Evolutionary conservation across 2,329 filamentous ascomycete species (phyloP), one percentile per base, ranked within the genome.

Genomic region (Colletotrichum gloeosporioides): DNA sequence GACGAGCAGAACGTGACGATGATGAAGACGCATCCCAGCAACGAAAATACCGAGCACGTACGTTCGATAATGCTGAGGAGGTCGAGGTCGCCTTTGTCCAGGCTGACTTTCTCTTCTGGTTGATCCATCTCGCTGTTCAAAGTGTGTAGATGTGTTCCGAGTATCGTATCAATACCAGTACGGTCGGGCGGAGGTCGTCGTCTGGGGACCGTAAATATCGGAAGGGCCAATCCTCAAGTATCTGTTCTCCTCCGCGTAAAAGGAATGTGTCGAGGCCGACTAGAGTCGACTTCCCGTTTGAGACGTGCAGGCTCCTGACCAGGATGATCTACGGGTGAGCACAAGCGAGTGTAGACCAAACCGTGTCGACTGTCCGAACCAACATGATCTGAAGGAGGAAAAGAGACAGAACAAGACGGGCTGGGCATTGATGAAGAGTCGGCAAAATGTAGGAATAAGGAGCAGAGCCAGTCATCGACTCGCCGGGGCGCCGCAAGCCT

Each of bases 1-100:
- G 93, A 95, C n/a, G 85, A 83, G 34, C 90, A 85, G 81, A 96
- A 97, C 4, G 94, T 96, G 71, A 87, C 79, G 70, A 96, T 92
- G 80, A 96, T 94, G 82, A 96, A 92, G 36, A 93, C 79, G 59
- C 93, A 94, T 73, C 94, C 95, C 3, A 93, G 68, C 1, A 97
- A 83, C 1, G 95, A 96, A 59, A 96, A 84, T 9, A 92, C 88
- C 0, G 95, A 96, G 81, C 92, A 92, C 18, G 90, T 86, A 65
- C 95, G 90, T 83, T 95, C 94, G 64, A 94, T 90, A 72, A 90
- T 84, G 77, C 87, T 90, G 78, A 96, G 89, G 61, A 89, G 88
- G 39, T 85, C 80, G 68, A 93, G 84, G 80, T 92, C 86, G n/a
- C 73, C 78, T 31, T 79, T 64, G 57, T 39, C 74, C 49, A 77